phyloP scores from a whole-genome alignment of 345 rosid species.

The Eucalyptus virginea region DNA sequence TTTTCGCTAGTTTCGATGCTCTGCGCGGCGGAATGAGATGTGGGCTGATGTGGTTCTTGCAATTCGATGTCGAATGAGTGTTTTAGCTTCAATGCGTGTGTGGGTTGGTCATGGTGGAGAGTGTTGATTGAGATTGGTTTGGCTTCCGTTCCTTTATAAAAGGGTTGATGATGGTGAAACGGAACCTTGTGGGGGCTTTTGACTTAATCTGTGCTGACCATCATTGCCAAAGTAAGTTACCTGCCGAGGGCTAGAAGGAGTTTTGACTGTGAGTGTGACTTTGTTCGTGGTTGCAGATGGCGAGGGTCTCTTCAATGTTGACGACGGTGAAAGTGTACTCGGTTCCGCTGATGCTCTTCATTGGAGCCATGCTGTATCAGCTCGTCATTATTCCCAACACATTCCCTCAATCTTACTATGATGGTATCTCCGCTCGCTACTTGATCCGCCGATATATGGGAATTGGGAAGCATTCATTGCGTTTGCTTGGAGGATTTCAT shows the following conservation, averaged over 20 bases:
- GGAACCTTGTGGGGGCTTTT: neutral
- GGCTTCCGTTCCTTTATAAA: neutral
- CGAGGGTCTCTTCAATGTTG: constrained; percentile 10
- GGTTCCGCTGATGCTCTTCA: constrained; percentile 47
- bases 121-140: neutral
- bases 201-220: neutral
- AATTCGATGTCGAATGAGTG: neutral
- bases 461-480: neutral
- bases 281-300: constrained; percentile 14
- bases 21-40: neutral
- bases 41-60: neutral
- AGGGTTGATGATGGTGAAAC: neutral
- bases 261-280: neutral
- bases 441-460: neutral
- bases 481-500: neutral
- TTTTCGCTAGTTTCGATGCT: neutral
- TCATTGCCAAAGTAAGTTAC: neutral
- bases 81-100: neutral
- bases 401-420: constrained; percentile 77
- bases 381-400: constrained; percentile 64
- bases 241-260: neutral
- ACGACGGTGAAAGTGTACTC: constrained; percentile 44
- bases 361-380: constrained; percentile 60
- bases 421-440: constrained; percentile 28
- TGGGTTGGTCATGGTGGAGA: neutral